Conservation (phyloP, 352 stramenopile genomes). For the Peronospora belbahrii region DNA sequence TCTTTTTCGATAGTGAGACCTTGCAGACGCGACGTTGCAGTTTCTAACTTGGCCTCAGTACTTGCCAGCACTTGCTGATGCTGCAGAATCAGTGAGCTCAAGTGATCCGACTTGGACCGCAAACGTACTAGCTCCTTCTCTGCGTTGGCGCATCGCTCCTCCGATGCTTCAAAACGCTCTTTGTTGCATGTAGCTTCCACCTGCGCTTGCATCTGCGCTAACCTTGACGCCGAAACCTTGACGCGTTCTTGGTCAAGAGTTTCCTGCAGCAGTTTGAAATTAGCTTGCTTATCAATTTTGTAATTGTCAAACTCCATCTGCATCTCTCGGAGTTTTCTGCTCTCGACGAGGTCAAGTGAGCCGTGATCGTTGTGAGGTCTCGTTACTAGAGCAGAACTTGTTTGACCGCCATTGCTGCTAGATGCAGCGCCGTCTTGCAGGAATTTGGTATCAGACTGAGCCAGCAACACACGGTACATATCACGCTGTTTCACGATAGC, state of each 20-base stretch:
- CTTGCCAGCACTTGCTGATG: constrained; percentile 53
- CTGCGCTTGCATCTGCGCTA: constrained; percentile 63
- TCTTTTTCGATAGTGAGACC: constrained; percentile 44
- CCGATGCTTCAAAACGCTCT: constrained; percentile 52
- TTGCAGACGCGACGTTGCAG: constrained; percentile 31
- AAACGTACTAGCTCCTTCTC: constrained; percentile 62
- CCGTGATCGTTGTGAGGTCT: constrained; percentile 16
- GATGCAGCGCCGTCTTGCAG: constrained; percentile 16
- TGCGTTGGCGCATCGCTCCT: constrained; percentile 40
- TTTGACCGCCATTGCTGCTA: constrained; percentile 1
- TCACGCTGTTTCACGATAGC: constrained; percentile 94
- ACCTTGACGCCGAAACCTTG: constrained; percentile 39
- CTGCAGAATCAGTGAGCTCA: constrained; percentile 55
- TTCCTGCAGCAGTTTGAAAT: constrained; percentile 58
- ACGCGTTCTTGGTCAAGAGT: constrained; percentile 44
- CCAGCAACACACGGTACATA: constrained; percentile 91
- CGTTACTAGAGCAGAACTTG: constrained; percentile 5
- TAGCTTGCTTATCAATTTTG: constrained; percentile 69
- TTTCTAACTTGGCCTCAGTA: constrained; percentile 51
- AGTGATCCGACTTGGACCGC: constrained; percentile 48
- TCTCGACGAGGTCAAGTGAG: constrained; percentile 33
- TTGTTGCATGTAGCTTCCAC: constrained; percentile 58
- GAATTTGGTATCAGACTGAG: constrained; percentile 82
- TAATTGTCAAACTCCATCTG: constrained; percentile 72
- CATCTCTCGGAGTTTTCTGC: constrained; percentile 41